Percentiles rank a stretch among this genome's conserved stretches.
phyloP scores from a whole-genome alignment of 371 early-diverging fungal genomes.

The Chytridium lagenaria region DNA sequence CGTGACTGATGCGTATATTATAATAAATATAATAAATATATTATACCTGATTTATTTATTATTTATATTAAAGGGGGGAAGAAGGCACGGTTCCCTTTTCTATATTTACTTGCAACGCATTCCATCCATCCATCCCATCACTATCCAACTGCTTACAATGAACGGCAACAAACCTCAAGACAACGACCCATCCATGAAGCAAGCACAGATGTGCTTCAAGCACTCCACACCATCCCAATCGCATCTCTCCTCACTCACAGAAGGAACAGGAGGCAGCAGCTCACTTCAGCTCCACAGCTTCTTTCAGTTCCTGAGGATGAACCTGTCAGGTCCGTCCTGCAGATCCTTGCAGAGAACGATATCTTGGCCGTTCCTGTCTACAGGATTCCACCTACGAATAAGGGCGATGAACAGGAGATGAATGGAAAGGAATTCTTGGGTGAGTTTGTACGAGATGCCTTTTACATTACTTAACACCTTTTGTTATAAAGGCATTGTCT shows the following conservation, averaged over 20 bases:
- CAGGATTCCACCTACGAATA: background rate
- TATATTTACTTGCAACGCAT: too few relatives aligned
- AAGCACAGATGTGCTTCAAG: slow-evolving; percentile 7
- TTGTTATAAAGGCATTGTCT: slow-evolving; percentile 35
- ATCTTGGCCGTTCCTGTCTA: slow-evolving; percentile 54
- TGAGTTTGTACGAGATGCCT: background rate
- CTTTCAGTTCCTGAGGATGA: slow-evolving; percentile 42
- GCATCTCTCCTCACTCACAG: slow-evolving; percentile 27
- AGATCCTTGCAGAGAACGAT: slow-evolving; percentile 28
- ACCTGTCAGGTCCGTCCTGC: slow-evolving; percentile 44
- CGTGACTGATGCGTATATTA: too few relatives aligned
- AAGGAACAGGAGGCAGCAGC: slow-evolving; percentile 1
- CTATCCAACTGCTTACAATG: too few relatives aligned
- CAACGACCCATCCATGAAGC: background rate
- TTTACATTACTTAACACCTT: too few relatives aligned
- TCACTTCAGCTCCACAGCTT: slow-evolving; percentile 16
- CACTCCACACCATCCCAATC: slow-evolving; percentile 33
- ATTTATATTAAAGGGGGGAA: too few relatives aligned
- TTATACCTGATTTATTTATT: too few relatives aligned
- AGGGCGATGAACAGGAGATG: background rate
- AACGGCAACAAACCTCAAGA: too few relatives aligned
- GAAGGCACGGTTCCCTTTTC: too few relatives aligned
- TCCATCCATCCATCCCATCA: too few relatives aligned
- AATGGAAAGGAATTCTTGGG: slow-evolving; percentile 13
- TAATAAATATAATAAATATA: too few relatives aligned